A percentile compares a stretch with the other conserved stretches of the same genome.
These are phyloP conservation scores for Colletotrichum sp. DNA, from an alignment of 2,329 filamentous ascomycete species.

Conservation along the genomic window DNA sequence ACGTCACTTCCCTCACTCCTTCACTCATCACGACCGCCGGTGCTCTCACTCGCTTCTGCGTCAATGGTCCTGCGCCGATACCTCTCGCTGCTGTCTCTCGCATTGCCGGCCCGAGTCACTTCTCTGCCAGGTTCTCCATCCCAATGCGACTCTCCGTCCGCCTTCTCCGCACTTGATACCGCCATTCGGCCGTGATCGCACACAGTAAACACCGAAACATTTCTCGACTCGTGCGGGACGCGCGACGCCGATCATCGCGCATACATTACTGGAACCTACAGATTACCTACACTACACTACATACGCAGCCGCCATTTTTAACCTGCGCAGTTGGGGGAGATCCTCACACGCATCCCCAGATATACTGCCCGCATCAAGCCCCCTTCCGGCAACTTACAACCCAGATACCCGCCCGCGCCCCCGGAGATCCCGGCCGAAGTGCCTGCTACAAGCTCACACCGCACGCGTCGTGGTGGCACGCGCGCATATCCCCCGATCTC, in stretches of 20 bases:
- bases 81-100: background rate
- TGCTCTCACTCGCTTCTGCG: background rate
- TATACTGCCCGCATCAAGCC: background rate
- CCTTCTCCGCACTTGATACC: constrained; percentile 10
- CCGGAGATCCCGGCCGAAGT: background rate
- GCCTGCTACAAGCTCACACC: background rate
- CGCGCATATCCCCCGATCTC: background rate
- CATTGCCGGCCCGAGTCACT: background rate
- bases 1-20: background rate
- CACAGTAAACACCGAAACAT: constrained; percentile 8
- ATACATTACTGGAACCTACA: background rate
- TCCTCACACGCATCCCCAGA: background rate
- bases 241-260: constrained; percentile 9
- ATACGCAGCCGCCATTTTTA: background rate
- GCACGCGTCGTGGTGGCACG: background rate
- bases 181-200: background rate
- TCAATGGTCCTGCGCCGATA: background rate
- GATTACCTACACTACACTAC: background rate
- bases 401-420: background rate
- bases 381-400: background rate
- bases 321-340: background rate
- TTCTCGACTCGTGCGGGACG: background rate
- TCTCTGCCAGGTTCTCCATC: background rate
- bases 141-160: background rate
- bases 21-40: background rate